phyloP scores from a whole-genome alignment of 2,329 filamentous ascomycete species.

The Lecanicillium sp. region DNA sequence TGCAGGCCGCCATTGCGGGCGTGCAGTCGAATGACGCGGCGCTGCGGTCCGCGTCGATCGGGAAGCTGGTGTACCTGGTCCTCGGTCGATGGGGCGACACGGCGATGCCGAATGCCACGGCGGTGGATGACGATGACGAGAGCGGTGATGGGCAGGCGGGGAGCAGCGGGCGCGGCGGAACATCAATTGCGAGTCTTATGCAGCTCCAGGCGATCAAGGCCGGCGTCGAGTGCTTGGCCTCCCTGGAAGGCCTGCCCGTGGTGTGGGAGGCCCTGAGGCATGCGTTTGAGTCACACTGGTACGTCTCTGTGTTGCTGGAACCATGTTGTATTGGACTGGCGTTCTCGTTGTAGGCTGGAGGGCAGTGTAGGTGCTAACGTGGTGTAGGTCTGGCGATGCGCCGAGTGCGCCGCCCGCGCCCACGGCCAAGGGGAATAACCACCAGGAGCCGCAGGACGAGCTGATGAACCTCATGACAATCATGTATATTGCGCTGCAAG shows the following conservation, averaged over 20 bases:
- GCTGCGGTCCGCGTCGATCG: constrained; percentile 47
- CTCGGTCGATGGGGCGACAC: constrained; percentile 67
- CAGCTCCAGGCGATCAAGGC: constrained; percentile 56
- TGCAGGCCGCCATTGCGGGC: constrained; percentile 45
- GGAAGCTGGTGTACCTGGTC: constrained; percentile 54
- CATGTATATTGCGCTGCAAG: constrained; percentile 55
- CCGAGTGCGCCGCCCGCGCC: constrained; percentile 29
- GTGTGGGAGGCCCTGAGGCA: constrained; percentile 46
- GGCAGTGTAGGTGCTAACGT: constrained; percentile 27
- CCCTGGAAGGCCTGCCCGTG: constrained; percentile 43
- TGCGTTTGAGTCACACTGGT: constrained; percentile 50
- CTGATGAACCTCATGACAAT: constrained; percentile 58
- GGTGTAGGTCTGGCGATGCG: constrained; percentile 40
- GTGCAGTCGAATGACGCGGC: constrained; percentile 40
- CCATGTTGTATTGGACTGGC: neutral
- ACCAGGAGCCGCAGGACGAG: constrained; percentile 52
- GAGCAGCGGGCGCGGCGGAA: constrained; percentile 20
- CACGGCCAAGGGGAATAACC: constrained; percentile 26
- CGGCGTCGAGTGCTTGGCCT: constrained; percentile 45
- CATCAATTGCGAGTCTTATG: constrained; percentile 45
- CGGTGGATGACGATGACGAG: constrained; percentile 24
- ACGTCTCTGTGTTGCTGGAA: constrained; percentile 19
- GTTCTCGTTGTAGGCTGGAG: too few relatives aligned
- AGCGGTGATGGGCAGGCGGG: neutral
- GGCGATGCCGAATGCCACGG: constrained; percentile 42